Conservation (phyloP, 176 grass and related monocot genomes). For the Avena atlantica region DNA sequence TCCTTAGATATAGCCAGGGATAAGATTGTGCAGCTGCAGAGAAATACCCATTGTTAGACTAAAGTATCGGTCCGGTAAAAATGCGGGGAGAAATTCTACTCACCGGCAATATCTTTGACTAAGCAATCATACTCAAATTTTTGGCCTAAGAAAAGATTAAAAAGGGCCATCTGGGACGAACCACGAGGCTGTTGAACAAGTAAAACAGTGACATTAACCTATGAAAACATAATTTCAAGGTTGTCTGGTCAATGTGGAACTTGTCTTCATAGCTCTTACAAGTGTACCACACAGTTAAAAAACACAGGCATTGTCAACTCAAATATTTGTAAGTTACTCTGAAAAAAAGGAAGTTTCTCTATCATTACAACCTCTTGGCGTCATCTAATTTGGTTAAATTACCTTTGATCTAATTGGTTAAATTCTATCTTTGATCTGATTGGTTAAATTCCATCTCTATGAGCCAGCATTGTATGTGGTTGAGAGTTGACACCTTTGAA, state of each 20-base stretch:
- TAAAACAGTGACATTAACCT: slow-evolving; percentile 4
- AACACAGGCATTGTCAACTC: not conserved
- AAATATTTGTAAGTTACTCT: not conserved
- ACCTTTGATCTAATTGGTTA: not conserved
- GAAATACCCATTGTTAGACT: not conserved
- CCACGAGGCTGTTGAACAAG: not conserved
- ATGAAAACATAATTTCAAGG: not conserved
- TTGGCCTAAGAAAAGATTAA: not conserved
- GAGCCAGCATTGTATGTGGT: no score
- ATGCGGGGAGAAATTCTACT: not conserved
- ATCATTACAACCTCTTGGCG: not conserved
- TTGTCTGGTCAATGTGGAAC: not conserved
- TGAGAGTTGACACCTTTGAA: not conserved
- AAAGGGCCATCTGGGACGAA: not conserved
- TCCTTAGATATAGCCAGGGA: not conserved
- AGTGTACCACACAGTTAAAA: not conserved
- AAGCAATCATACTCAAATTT: not conserved
- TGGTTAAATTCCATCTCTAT: no score
- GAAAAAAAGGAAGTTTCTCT: not conserved
- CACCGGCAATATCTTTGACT: not conserved
- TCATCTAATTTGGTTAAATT: not conserved
- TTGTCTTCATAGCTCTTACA: not conserved
- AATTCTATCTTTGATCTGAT: no score
- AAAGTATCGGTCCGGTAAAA: no score
- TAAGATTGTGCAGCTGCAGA: not conserved